Percentiles rank a stretch among this genome's conserved stretches.
Conservation (phyloP, 495 filamentous ascomycete species). For the Aspergillus asperescens region DNA sequence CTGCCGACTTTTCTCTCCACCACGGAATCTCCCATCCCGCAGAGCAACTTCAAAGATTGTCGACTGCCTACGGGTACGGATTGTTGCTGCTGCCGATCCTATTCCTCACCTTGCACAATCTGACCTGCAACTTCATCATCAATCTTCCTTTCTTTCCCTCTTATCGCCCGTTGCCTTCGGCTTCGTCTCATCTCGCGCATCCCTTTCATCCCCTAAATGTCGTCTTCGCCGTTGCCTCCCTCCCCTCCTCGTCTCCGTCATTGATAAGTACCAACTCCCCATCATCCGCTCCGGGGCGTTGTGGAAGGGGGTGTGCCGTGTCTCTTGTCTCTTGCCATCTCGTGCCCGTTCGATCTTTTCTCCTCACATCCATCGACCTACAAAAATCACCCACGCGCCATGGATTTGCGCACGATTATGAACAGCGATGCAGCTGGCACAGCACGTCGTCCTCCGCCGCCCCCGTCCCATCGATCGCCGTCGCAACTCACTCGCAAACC, state of each 20-base stretch:
- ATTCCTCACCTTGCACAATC: constrained; percentile 5
- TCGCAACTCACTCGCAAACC: constrained; percentile 22
- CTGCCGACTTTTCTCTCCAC: too few species aligned
- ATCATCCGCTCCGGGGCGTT: constrained; percentile 5
- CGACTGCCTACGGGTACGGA: too few species aligned
- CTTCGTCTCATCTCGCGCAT: constrained; percentile 2
- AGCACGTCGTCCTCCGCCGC: constrained; percentile 25
- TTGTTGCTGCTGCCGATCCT: constrained; percentile 3
- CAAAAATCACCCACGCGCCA: constrained; percentile 25
- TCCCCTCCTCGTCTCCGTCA: constrained; percentile 2
- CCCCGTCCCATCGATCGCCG: constrained; percentile 16
- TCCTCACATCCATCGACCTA: background rate
- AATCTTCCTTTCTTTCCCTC: background rate
- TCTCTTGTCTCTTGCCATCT: background rate
- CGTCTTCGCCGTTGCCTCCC: constrained; percentile 1
- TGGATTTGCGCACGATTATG: constrained; percentile 54
- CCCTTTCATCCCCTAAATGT: constrained; percentile 13
- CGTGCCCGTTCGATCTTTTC: background rate
- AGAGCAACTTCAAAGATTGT: too few species aligned
- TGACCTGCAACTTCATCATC: background rate
- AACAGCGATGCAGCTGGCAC: constrained; percentile 43
- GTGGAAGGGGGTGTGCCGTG: constrained; percentile 12
- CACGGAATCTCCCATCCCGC: too few species aligned
- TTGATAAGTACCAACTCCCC: constrained; percentile 7
- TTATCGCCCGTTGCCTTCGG: constrained; percentile 1